Base-by-base conservation (phyloP, 495 filamentous ascomycete genomes). In the Pseudomonodictys pantanalensis region DNA sequence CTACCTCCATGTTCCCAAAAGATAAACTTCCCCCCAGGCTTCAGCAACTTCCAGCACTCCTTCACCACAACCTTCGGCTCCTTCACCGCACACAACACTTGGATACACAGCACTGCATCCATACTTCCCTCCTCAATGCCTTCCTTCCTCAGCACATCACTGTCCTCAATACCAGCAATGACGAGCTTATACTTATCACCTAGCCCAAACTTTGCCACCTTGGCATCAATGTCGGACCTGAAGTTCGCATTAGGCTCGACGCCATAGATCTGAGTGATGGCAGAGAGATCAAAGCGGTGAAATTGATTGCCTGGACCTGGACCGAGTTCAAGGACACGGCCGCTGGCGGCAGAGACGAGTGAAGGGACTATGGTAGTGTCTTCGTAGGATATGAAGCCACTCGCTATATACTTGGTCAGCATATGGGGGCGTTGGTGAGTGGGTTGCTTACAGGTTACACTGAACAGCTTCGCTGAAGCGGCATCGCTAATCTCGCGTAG, bases 321-420 rank as follows among this genome's bases (percentile, higher is more conserved):
- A 29, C 79, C 79, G 6, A 81, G 69, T 56, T 82, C 79, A 39
- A 82, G 70, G 29, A 81, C 60, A 8, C 66, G 60, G 52, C 79
- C 77, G 4, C 38, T 18, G 18, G 76, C 75, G 44, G 65, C 29
- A 17, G 45, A 26, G 1, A 80, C 68, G 42, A 81, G 73, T 1
- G 67, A 65, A 23, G 78, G 78, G 26, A 80, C 66, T 38, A 58
- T 26, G 23, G 74, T 78, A 12, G 74, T 76, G 52, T 72, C 43
- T 69, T 78, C 76, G 45, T 63, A 77, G 1, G 71, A 65, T 52
- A 73, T 71, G 56, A 77, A 76, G 22, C 47, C 47, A 15, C 23
- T 22, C 15, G 47, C 47, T 51, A 26, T 51, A 30, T 26, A 30
- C 3, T n/a, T 20, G 15, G 15, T 51, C n/a, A 51, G 23, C 23